phyloP scores from a whole-genome alignment of 1,284 basidiomycete genomes.

The Malassezia globosa region DNA sequence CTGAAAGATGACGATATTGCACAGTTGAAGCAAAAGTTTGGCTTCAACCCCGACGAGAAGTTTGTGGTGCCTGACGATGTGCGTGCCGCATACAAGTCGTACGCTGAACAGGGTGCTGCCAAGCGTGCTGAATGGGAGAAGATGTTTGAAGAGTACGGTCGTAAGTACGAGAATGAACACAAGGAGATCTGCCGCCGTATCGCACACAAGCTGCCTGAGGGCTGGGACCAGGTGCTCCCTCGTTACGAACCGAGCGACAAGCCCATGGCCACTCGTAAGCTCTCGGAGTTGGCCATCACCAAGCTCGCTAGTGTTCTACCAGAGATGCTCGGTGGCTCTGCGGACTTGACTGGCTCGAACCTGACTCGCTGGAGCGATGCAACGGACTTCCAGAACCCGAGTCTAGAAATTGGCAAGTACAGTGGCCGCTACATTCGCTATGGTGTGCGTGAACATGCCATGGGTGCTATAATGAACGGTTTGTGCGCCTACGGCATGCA shows the following conservation, averaged over 20 bases:
- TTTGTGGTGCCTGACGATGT: conserved; percentile 71
- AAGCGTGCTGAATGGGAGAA: conserved; percentile 67
- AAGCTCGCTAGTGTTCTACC: conserved; percentile 65
- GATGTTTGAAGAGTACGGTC: conserved; percentile 60
- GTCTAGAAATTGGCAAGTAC: conserved; percentile 69
- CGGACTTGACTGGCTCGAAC: conserved; percentile 85
- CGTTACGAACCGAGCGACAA: conserved; percentile 68
- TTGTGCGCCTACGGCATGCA: conserved; percentile 70
- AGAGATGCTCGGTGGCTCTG: conserved; percentile 69
- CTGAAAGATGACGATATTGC: conserved; percentile 84
- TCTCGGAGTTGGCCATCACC: conserved; percentile 77
- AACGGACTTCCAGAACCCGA: conserved; percentile 79
- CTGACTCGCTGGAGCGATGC: conserved; percentile 68
- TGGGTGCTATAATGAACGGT: conserved; percentile 91
- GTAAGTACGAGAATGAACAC: conserved; percentile 71
- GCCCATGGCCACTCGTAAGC: conserved; percentile 80
- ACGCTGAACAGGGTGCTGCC: conserved; percentile 62
- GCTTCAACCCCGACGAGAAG: conserved; percentile 65
- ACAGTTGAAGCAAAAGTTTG: conserved; percentile 71
- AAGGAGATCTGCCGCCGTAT: conserved; percentile 76
- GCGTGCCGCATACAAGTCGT: conserved; percentile 59
- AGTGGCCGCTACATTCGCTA: conserved; percentile 82
- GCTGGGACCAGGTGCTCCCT: conserved; percentile 66
- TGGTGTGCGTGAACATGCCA: conserved; percentile 92
- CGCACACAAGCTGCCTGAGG: conserved; percentile 58